Base-by-base conservation (phyloP, 2,329 filamentous ascomycete species). In the Colletotrichum lentis region DNA sequence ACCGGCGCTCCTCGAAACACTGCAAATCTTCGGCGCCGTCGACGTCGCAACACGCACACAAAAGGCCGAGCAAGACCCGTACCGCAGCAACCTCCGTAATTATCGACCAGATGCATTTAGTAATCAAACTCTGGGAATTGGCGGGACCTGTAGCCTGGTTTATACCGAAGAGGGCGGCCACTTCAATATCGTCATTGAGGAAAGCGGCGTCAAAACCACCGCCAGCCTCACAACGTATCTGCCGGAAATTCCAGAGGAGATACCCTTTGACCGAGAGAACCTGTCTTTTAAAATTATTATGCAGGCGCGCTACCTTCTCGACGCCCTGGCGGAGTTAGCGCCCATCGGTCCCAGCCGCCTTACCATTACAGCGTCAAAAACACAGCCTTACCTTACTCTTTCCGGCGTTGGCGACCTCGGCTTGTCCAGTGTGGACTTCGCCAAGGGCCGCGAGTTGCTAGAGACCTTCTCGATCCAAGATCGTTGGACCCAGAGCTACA, bases 261-360 rank as follows among this genome's bases (percentile, higher is more conserved):
- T 99, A 53, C 96, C 95, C 0, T 93, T 99, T 72, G 89, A 95
- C 74, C 88, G 94, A 39, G 87, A 93, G 58, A 87, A 90, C 60
- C 84, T 98, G 10, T 84, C 88, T 10, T 91, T 97, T 81, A 99
- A 98, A 77, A 93, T 97, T 68, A 98, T 99, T 76, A 97, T 97
- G 91, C 91, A 90, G 72, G 88, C 90, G 12, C 86, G 86, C 41
- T 90, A 87, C 79, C 85, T 95, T 5, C 85, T 91, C 12, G 91
- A 94, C 74, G 88, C 90, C 18, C 82, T 94, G 47, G 85, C 86
- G 1, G 92, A 95, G 75, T 85, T 91, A 55, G 86, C 85, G 1
- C 86, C 86, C 14, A 91, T 94, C 31, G 88, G 86, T n/a, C 94
- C 93, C 0, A 87, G 88, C 5, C 86, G 88, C 46, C 83, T 97